Evolutionary conservation across 1,139 yeast genomes (phyloP).

Genomic region (Yamadazyma membranifaciens): DNA sequence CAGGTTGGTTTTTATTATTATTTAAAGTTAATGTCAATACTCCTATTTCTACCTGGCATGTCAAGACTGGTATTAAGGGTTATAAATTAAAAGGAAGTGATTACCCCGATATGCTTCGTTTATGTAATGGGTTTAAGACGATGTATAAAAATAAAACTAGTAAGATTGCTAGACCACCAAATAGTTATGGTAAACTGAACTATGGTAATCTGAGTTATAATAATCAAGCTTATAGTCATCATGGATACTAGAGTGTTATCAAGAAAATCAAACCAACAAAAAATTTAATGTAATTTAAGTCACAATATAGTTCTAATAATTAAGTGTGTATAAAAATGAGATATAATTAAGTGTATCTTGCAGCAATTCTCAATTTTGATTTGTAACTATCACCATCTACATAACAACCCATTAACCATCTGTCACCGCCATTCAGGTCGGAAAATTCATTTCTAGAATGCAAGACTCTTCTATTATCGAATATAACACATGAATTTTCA

Average conservation of each 20-base stretch:
- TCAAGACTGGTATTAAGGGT: slow-evolving; percentile 84
- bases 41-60: slow-evolving; percentile 83
- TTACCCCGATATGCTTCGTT: slow-evolving; percentile 81
- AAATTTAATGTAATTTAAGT: slow-evolving; percentile 1
- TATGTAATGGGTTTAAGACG: slow-evolving; percentile 92
- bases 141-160: slow-evolving; percentile 22
- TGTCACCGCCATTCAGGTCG: slow-evolving; percentile 47
- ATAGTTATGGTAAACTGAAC: no score
- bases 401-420: slow-evolving; percentile 82
- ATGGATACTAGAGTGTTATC: slow-evolving; percentile 23
- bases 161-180: no score
- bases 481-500: slow-evolving; percentile 66
- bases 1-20: slow-evolving; percentile 87
- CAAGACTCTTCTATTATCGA: slow-evolving; percentile 70
- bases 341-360: background rate
- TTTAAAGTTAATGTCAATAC: slow-evolving; percentile 76
- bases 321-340: no score
- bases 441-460: slow-evolving; percentile 69
- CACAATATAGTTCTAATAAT: background rate
- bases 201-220: background rate
- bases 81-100: slow-evolving; percentile 74
- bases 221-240: slow-evolving; percentile 22
- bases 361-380: slow-evolving; percentile 50
- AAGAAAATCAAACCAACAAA: background rate
- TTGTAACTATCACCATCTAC: slow-evolving; percentile 71